Evolutionary conservation across 257 asterid genomes (phyloP), one percentile per base, ranked within the genome.

Genomic region (Solanum dulcamara): DNA sequence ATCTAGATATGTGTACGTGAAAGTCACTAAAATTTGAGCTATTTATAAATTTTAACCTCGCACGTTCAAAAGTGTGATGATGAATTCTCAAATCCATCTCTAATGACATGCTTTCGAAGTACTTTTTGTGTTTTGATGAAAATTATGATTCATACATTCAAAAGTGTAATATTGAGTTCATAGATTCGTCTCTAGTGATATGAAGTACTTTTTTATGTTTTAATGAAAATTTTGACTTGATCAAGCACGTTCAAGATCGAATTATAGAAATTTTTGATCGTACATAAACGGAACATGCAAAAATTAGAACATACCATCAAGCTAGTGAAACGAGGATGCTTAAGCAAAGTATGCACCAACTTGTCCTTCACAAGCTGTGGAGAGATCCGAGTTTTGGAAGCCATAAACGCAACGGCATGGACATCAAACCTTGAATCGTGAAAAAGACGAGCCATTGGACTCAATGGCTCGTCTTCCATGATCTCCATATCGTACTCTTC

Each of bases 291-390:
- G 4, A 60, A 60, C 4, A 26, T 26, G 20, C 32, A 60, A 0
- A 53, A 50, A 50, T 24, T 28, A 4, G 2, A 24, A 7, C 57
- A 40, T 87, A 90, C 92, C 91, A 68, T 86, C 74, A 87, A 18
- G 57, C 92, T 88, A 18, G 88, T 82, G 85, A 90, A 88, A 10
- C 90, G 90, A 79, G 91, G 92, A 64, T 90, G 92, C 35, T 88
- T 88, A 15, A 87, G 84, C 86, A 90, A 24, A 46, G 89, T 80
- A 24, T 60, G 88, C 26, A 42, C 71, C 50, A 90, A 60, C 18
- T 81, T 81, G 1, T 86, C 82, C 37, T 90, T 90, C 1, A 90
- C 40, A 12, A 75, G 38, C 17, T 81, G 84, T 1, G 88, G 85
- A 6, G 70, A 57, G 13, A 81, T 48, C 8, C 26, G 59, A 22